Base-by-base conservation (phyloP, 192 early-diverging fungal species). In the Gryganskiella cystojenkinii region DNA sequence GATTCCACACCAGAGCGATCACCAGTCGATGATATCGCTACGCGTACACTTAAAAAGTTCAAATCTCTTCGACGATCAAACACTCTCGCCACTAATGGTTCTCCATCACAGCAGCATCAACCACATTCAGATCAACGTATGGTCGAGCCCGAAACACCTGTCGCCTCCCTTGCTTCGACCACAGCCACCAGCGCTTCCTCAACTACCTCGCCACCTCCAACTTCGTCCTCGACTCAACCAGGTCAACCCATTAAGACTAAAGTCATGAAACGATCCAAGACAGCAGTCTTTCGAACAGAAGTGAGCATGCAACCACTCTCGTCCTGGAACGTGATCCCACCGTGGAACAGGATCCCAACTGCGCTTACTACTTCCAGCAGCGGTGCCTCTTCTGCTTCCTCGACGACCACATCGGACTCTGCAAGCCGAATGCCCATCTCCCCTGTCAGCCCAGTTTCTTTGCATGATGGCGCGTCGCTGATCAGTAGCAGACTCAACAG, bases 241-340 rank as follows among this genome's bases (percentile, higher is more conserved):
- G n/a, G 33, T 4, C 10, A 35, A 17, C 34, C 43, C 11, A 6
- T 60, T 44, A 78, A 56, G n/a, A 3, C 74, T 10, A 78, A 64
- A 56, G 46, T 55, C 17, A 69, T 78, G 74, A 78, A 64, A 49
- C 61, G 67, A 0, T 67, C 74, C 28, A 78, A 78, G 42, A 69
- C 74, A 2, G 62, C 58, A n/a, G 67, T 78, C 0, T 78, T 69
- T 20, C 66, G 74, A 6, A 65, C 74, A 15, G 74, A 78, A 27
- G 74, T 78, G 11, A 64, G 59, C 0, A 69, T 69, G 67, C 74
- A 78, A 25, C 74, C 74, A 5, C 67, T 78, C 11, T 78, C 74
- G 15, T 78, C 74, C 45, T 69, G 68, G 28, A 58, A 78, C 25
- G 74, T 78, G 22, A 78, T 69, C 3, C 74, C 74, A 11, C 74